Conservation (phyloP, 495 filamentous ascomycete species). For the Aspergillus cavernicola region DNA sequence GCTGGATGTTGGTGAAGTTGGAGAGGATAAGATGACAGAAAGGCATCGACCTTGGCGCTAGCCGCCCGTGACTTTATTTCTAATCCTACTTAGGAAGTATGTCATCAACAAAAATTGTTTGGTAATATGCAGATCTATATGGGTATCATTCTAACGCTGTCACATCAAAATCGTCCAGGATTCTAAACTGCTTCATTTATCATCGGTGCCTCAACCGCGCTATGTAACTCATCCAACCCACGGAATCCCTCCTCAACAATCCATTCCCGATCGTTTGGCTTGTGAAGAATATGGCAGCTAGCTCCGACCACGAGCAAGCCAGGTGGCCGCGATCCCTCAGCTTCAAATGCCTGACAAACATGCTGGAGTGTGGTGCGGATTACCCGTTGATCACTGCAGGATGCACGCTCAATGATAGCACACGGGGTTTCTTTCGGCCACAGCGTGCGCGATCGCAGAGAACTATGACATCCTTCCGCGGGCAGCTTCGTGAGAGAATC, state of each 20-base stretch:
- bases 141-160: conserved; percentile 16
- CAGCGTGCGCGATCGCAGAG: conserved; percentile 19
- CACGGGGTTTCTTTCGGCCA: conserved; percentile 69
- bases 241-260: conserved; percentile 85
- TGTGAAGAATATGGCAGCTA: conserved; percentile 74
- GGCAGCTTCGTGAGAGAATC: conserved; percentile 51
- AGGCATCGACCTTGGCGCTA: conserved; percentile 6
- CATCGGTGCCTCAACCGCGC: conserved; percentile 2
- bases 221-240: conserved; percentile 48
- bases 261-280: conserved; percentile 60
- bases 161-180: not conserved
- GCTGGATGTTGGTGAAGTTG: not conserved
- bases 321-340: conserved; percentile 83
- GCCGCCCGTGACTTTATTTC: conserved; percentile 8
- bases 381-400: conserved; percentile 89
- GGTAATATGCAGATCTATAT: conserved; percentile 7
- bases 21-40: not conserved
- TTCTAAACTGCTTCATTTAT: conserved; percentile 7
- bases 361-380: conserved; percentile 79
- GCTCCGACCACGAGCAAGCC: conserved; percentile 85
- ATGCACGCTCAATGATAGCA: conserved; percentile 90
- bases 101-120: not conserved
- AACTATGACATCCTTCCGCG: conserved; percentile 14
- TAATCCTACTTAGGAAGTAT: not conserved
- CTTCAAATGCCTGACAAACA: conserved; percentile 79